phyloP scores from a whole-genome alignment of 306 rosid genomes.

The Inga oerstediana region DNA sequence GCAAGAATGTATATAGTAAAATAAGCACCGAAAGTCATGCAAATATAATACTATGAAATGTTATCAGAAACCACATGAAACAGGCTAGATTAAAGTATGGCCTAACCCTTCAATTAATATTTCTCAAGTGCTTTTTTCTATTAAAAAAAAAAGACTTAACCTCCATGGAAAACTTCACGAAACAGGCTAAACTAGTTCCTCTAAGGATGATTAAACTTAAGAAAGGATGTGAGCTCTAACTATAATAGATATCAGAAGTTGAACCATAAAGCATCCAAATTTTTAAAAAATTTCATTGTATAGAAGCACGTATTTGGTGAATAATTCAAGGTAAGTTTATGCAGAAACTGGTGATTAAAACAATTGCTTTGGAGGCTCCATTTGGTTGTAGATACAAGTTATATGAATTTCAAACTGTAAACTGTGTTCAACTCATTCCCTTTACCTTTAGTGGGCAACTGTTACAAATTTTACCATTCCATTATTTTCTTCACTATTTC shows the following conservation, averaged over 20 bases:
- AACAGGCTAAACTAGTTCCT: background rate
- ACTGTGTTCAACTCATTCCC: background rate
- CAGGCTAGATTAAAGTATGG: background rate
- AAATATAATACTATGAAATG: background rate
- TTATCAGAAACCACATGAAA: background rate
- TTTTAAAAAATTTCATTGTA: background rate
- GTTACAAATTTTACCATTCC: background rate
- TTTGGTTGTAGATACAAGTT: background rate
- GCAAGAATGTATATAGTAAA: background rate
- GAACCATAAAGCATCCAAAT: background rate
- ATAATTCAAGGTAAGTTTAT: background rate
- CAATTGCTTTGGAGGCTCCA: background rate
- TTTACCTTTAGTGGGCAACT: background rate
- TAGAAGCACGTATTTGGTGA: background rate
- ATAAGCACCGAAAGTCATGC: background rate
- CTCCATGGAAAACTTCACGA: background rate
- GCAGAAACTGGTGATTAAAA: no score
- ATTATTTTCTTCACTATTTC: conserved; percentile 14
- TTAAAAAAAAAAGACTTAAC: background rate
- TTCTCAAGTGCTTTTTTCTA: background rate
- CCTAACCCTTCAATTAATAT: background rate
- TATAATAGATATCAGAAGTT: background rate
- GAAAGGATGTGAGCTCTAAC: background rate
- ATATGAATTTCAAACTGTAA: background rate
- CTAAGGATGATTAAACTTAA: background rate